Base-by-base conservation (phyloP, 2,329 filamentous ascomycete species). In the Sarocladiaceae sp. region DNA sequence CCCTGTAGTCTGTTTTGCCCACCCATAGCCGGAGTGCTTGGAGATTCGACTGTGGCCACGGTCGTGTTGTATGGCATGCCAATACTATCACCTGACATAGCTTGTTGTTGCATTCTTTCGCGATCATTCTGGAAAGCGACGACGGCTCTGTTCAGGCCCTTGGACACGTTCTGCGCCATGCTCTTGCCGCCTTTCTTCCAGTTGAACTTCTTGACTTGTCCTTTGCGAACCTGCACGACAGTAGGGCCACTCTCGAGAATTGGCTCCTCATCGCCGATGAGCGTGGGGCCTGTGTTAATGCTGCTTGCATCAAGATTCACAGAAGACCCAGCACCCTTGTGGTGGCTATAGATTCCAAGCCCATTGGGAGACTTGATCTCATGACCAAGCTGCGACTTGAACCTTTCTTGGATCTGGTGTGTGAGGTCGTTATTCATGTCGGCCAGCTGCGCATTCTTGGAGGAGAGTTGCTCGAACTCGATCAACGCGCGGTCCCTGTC, bases 161-260 rank as follows among this genome's bases (percentile, higher is more conserved):
- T 97, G 55, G 88, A 88, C 50, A 97, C 88, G 64, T 92, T 93
- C 69, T 97, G 96, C 25, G 92, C 92, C 61, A 97, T 86, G 52
- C 89, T 92, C 71, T 96, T 93, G 35, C 90, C 90, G 35, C 91
- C 91, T 75, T 95, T 96, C 79, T 97, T 96, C 92, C 94, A 97
- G 72, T 96, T 96, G 72, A 97, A 97, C 68, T 97, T 97, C 74
- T 91, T 96, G 51, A 87, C 84, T 65, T 96, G 91, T 26, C 88
- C 91, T 72, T 97, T 97, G 61, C 91, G 85, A 56, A 97, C 95
- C 62, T 94, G 95, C 55, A 97, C 88, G 29, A 97, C 88, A 55
- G 96, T 94, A n/a, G 94, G 92, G 2, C 90, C 88, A 25, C 84
- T 77, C 56, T 83, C 80, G n/a, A 83, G 68, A 52, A 83, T 76